Base-by-base conservation (phyloP, 2,329 filamentous ascomycete genomes). In the Scedosporium aurantiacum region DNA sequence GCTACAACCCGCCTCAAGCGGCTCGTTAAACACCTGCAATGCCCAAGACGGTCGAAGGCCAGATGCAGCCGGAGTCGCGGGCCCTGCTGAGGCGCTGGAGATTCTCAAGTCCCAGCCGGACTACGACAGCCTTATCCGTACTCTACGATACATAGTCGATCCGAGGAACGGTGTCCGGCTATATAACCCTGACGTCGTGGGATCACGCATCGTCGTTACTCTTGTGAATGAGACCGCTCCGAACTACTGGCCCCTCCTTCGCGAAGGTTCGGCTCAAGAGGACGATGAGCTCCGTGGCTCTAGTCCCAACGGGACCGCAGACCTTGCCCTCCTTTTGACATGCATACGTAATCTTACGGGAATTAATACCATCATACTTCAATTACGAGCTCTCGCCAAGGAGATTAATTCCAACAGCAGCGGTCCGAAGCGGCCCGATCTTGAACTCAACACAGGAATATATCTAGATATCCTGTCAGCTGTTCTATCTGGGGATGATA, bases 261-360 rank as follows among this genome's bases (percentile, higher is more conserved):
- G 77, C 43, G 79, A 82, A 62, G 75, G 74, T n/a, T 70, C 69
- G 2, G 32, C 70, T 28, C 63, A 66, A 2, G 41, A 64, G 23
- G 62, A 63, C 8, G 63, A 63, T 10, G 63, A 60, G 43, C 41
- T 58, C 5, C 57, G 65, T 28, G 8, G 57, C 2, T 50, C 60
- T 32, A 43, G 27, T 2, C 63, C 60, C 21, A 66, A 62, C 4
- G 47, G 7, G 58, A 66, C 71, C 65, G 67, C 66, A 25, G 79
- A 81, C 45, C 66, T 78, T 1, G 71, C 74, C 47, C 71, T 82
- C 2, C 74, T 97, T 16, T 66, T 89, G 1, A 71, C 74, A 63
- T 90, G 86, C 68, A 75, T 99, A 4, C 80, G 80, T 62, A 96
- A 86, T 68, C 78, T 94, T 16, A 80, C 87, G 2, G 92, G 91